phyloP scores from a whole-genome alignment of 106 monocot species.

The Dioscorea zingiberensis region DNA sequence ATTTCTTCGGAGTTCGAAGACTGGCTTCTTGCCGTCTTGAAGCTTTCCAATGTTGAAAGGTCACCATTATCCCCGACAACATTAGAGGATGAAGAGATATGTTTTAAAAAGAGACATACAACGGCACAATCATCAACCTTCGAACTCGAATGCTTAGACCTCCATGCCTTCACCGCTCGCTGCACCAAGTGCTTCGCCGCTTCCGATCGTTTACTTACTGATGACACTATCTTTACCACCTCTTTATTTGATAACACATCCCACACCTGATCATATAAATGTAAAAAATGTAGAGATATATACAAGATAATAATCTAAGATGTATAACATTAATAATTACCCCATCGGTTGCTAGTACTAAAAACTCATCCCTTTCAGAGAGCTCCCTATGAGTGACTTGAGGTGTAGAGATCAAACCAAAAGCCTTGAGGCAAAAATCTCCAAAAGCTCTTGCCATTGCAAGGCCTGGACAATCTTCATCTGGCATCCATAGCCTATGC shows the following conservation, averaged over 20 bases:
- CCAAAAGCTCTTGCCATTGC: constrained; percentile 60
- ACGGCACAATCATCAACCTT: constrained; percentile 71
- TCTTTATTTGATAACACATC: constrained; percentile 66
- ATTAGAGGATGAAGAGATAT: too few relatives aligned
- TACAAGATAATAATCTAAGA: background rate
- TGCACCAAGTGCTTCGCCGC: constrained; percentile 44
- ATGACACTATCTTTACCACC: constrained; percentile 46
- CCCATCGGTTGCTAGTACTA: constrained; percentile 55
- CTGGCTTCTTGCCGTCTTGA: constrained; percentile 28
- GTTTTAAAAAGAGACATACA: constrained; percentile 50
- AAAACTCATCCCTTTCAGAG: constrained; percentile 39
- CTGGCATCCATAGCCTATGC: constrained; percentile 43
- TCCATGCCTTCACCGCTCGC: constrained; percentile 51
- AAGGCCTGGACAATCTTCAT: constrained; percentile 43
- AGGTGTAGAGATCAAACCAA: constrained; percentile 44
- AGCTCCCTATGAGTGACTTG: constrained; percentile 32
- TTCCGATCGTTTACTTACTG: constrained; percentile 26
- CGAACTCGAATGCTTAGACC: constrained; percentile 37
- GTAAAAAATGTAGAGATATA: background rate
- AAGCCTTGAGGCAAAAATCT: constrained; percentile 55
- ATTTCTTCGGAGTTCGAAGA: background rate
- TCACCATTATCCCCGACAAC: background rate
- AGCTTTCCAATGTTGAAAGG: constrained; percentile 30
- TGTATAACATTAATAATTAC: constrained; percentile 11
- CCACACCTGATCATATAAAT: constrained; percentile 36